These are phyloP conservation scores for Thoreauomyces humboldtii DNA, from an alignment of 192 early-diverging fungal genomes.

Conservation along the genomic window DNA sequence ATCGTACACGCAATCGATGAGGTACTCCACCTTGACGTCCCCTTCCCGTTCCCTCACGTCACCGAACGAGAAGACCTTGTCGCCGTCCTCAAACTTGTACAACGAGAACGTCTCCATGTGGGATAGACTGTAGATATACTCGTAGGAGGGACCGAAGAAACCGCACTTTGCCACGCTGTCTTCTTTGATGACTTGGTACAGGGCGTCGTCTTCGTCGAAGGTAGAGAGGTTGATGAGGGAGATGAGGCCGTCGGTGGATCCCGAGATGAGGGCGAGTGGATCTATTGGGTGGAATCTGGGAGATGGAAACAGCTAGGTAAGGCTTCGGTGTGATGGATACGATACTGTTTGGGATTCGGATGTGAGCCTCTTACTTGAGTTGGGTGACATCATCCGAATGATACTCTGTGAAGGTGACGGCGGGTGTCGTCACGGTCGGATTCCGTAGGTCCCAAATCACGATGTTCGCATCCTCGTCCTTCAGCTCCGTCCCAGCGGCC, in stretches of 20 bases:
- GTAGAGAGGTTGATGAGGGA: constrained; percentile 72
- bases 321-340: not conserved
- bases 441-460: constrained; percentile 44
- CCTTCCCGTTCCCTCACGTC: constrained; percentile 66
- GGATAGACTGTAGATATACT: constrained; percentile 84
- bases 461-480: constrained; percentile 42
- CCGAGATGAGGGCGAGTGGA: constrained; percentile 37
- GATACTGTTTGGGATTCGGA: not conserved
- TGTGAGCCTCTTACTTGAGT: constrained; percentile 10
- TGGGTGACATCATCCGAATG: constrained; percentile 58
- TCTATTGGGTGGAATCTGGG: constrained; percentile 48
- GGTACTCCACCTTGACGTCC: constrained; percentile 67
- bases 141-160: constrained; percentile 86
- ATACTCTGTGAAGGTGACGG: constrained; percentile 42
- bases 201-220: constrained; percentile 85
- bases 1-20: constrained; percentile 80
- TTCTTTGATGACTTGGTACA: constrained; percentile 77
- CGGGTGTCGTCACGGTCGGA: not conserved
- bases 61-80: constrained; percentile 60
- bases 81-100: constrained; percentile 58
- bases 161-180: constrained; percentile 82
- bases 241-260: constrained; percentile 52
- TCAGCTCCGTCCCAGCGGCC: constrained; percentile 41
- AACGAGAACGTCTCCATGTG: constrained; percentile 91
- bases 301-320: too few relatives aligned